These are phyloP conservation scores for Pleodorina starrii DNA, from an alignment of 139 green algal species.

Conservation along the genomic window DNA sequence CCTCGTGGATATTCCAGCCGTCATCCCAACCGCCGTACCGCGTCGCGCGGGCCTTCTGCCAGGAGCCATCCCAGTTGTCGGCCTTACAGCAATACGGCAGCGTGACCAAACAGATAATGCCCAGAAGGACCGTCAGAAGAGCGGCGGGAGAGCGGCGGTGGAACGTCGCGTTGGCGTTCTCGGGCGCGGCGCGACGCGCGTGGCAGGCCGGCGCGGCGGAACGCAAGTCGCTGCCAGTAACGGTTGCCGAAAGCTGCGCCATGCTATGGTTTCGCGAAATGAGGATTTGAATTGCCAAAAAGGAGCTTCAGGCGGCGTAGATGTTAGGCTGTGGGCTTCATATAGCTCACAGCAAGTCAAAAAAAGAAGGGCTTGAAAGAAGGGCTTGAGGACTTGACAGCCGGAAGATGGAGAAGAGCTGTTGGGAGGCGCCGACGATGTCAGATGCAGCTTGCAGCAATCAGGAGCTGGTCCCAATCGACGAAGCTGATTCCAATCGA, in stretches of 20 bases:
- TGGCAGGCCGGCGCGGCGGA: too few species aligned
- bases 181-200: neutral
- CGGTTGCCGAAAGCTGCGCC: neutral
- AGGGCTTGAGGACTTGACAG: too few species aligned
- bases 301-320: too few species aligned
- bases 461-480: too few species aligned
- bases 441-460: too few species aligned
- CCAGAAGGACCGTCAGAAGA: neutral
- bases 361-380: neutral
- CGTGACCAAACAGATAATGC: neutral
- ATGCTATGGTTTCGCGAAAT: neutral
- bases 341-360: neutral
- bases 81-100: neutral
- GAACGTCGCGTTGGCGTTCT: neutral
- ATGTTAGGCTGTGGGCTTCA: too few species aligned
- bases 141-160: too few species aligned
- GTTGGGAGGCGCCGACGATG: too few species aligned
- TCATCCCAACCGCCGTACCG: slow-evolving; percentile 9
- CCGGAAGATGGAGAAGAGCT: too few species aligned
- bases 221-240: neutral
- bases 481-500: too few species aligned
- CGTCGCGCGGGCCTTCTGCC: neutral
- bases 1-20: slow-evolving; percentile 34
- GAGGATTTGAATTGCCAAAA: too few species aligned
- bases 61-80: neutral